A percentile compares a stretch with the other conserved stretches of the same genome.
Evolutionary conservation across 768 basidiomycete genomes (phyloP).

Genomic region (Tulasnella calospora): DNA sequence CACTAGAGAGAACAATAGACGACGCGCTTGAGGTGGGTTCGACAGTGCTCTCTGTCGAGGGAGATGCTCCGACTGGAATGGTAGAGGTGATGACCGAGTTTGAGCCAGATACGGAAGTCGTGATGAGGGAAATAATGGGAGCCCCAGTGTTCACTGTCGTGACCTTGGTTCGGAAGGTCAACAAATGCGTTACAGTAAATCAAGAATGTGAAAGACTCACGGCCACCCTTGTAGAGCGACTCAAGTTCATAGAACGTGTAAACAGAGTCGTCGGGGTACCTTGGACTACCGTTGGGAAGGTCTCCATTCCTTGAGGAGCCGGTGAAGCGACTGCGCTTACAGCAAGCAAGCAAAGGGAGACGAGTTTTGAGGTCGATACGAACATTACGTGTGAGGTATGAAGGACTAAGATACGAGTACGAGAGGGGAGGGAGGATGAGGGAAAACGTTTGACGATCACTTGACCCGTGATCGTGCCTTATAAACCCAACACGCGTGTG

Average conservation of each 20-base stretch:
- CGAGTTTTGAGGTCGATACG: not conserved
- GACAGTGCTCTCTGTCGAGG: not conserved
- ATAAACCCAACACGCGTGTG: not conserved
- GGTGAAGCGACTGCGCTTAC: not conserved
- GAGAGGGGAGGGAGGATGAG: not conserved
- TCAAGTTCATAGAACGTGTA: not conserved
- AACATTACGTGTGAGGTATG: not conserved
- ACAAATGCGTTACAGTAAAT: not conserved
- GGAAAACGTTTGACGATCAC: not conserved
- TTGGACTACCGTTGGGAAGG: not conserved
- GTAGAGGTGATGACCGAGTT: not conserved
- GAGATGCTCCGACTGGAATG: not conserved
- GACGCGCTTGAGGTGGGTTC: not conserved
- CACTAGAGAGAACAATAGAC: not conserved
- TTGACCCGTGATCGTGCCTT: not conserved
- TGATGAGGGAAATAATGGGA: not conserved
- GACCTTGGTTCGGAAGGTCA: not conserved
- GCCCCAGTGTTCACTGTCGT: not conserved
- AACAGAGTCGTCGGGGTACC: not conserved
- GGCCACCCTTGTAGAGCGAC: not conserved
- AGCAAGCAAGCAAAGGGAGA: not conserved
- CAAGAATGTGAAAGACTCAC: not conserved
- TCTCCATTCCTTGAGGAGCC: not conserved
- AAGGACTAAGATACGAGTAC: not conserved
- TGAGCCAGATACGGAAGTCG: not conserved